These are phyloP conservation scores for Capsicum chinense DNA, from an alignment of 257 asterid genomes.

Conservation along the genomic window DNA sequence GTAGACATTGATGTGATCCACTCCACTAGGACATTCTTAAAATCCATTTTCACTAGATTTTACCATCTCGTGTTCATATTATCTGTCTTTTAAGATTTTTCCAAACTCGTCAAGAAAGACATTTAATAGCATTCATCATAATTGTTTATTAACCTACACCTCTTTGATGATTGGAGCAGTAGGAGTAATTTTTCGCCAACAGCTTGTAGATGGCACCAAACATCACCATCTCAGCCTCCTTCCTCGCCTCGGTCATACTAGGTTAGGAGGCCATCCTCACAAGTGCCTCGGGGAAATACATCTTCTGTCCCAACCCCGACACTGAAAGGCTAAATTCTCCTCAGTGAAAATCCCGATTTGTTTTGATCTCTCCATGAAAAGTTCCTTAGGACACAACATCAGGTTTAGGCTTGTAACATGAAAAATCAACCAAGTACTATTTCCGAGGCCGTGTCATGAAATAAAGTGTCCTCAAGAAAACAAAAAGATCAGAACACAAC, in stretches of 20 bases:
- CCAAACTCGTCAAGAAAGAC: background rate
- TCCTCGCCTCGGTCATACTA: conserved; percentile 39
- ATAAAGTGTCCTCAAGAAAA: conserved; percentile 31
- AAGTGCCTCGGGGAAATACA: conserved; percentile 28
- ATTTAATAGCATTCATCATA: background rate
- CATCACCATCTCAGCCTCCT: conserved; percentile 50
- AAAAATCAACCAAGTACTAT: conserved; percentile 44
- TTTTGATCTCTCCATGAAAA: conserved; percentile 20
- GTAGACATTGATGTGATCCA: background rate
- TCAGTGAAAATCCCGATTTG: conserved; percentile 32
- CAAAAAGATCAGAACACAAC: conserved; percentile 18
- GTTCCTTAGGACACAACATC: conserved; percentile 33
- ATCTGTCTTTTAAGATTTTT: background rate
- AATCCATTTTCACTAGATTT: background rate
- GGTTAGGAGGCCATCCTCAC: conserved; percentile 32
- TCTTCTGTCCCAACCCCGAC: conserved; percentile 39
- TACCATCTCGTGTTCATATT: background rate
- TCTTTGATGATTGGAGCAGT: background rate
- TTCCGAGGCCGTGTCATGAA: conserved; percentile 39
- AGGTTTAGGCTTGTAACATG: conserved; percentile 41
- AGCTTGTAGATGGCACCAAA: conserved; percentile 31
- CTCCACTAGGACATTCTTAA: background rate
- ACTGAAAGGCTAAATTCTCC: background rate
- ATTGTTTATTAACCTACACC: background rate
- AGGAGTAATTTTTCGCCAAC: too few relatives aligned